Evolutionary conservation across 1,139 yeast species (phyloP), one percentile per base, ranked within the genome.

Genomic region (Tardiomyces depauwii): DNA sequence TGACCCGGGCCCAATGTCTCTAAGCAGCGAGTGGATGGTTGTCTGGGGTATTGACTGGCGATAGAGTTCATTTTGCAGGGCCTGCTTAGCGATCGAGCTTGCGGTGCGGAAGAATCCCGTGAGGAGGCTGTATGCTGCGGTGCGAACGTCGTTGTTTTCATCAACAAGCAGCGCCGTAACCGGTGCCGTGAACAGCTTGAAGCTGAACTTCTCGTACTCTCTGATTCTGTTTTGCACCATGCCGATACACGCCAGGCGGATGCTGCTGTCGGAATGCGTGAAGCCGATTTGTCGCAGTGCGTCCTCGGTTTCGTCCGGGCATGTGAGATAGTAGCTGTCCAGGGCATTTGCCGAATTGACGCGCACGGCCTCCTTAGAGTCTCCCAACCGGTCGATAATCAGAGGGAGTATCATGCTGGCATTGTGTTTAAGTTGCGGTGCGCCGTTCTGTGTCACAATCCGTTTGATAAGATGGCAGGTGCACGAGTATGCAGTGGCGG

Each of bases 391-490:
- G 45, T 71, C 71, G 13, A 83, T 64, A 21, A 83, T 61, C 11
- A 77, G 68, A 1, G 91, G 89, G 13, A 81, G 63, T 2, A 79
- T 75, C 23, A 70, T 63, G 43, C 65, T 70, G 28, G 78, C 70
- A 40, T 76, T 74, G 1, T 66, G 66, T 46, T 68, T 69, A 42
- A 88, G 68, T 1, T 12, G 32, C 1, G 74, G 67, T 1, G 72
- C 70, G 1, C 78, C 71, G 53, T 83, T 81, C 64, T 86, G 96
- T 62, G 81, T 77, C 45, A 84, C 78, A 2, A 85, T 78, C 18
- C 96, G 70, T 55, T 84, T 85, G 27, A 85, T 76, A 43, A 87
- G 65, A 58, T 87, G 91, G 49, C 89, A 82, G 11, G 84, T 63
- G 11, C 87, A 74, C 13, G 86, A 78, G 59, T 85, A 84, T 1